These are phyloP conservation scores for Rubia yunnanensis DNA, from an alignment of 257 asterid genomes.

Conservation along the genomic window DNA sequence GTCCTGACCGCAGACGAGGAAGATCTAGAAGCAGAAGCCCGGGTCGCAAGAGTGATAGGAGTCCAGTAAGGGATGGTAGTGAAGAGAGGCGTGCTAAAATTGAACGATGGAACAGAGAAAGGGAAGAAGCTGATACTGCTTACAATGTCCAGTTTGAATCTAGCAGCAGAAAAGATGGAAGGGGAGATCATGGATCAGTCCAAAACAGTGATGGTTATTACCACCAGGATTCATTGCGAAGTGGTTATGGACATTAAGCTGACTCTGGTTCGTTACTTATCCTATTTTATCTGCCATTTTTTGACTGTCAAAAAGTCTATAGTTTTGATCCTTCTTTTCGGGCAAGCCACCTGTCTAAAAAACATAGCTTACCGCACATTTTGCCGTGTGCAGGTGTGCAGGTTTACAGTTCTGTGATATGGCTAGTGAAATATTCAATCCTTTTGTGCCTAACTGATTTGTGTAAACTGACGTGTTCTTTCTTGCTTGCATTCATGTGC, in stretches of 20 bases:
- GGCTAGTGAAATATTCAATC: conserved; percentile 38
- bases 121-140: conserved; percentile 51
- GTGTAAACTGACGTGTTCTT: conserved; percentile 16
- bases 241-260: conserved; percentile 37
- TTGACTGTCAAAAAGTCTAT: neutral
- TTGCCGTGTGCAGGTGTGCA: conserved; percentile 99
- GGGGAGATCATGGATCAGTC: conserved; percentile 18
- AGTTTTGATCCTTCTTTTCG: conserved; percentile 7
- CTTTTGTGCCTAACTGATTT: conserved; percentile 18
- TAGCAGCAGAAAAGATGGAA: conserved; percentile 21
- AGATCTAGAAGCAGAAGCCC: conserved; percentile 67
- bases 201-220: conserved; percentile 27
- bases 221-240: conserved; percentile 20
- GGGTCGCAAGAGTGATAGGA: conserved; percentile 52
- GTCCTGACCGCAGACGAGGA: conserved; percentile 57
- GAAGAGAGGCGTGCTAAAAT: conserved; percentile 96
- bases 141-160: conserved; percentile 24
- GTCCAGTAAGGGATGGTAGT: conserved; percentile 90
- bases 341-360: conserved; percentile 20
- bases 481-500: neutral
- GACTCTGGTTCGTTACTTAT: conserved; percentile 48
- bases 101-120: conserved; percentile 95
- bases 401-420: conserved; percentile 71
- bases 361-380: conserved; percentile 69
- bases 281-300: neutral